Percentiles rank a stretch among this genome's conserved stretches.
These are phyloP conservation scores for Jatropha multifida DNA, from an alignment of 441 rosid genomes.

Conservation along the genomic window DNA sequence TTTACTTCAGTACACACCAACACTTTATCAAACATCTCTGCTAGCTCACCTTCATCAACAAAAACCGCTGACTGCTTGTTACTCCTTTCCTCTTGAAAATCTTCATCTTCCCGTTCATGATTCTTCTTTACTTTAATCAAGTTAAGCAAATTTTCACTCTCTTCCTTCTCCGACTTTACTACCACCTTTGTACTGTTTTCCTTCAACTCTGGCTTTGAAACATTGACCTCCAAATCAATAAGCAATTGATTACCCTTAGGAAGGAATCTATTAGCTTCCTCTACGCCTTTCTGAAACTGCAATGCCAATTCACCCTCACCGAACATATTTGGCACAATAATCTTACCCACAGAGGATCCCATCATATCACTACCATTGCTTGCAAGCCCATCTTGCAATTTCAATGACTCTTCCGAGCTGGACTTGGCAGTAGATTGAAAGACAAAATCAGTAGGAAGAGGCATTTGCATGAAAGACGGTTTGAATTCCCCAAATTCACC, in stretches of 20 bases:
- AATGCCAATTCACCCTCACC: slow-evolving; percentile 48
- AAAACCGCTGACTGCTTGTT: slow-evolving; percentile 46
- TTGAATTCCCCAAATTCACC: slow-evolving; percentile 35
- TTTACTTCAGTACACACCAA: slow-evolving; percentile 29
- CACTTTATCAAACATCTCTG: slow-evolving; percentile 52
- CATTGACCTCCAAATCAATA: slow-evolving; percentile 34
- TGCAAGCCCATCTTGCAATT: slow-evolving; percentile 20
- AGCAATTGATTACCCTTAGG: slow-evolving; percentile 57
- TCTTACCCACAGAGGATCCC: slow-evolving; percentile 25
- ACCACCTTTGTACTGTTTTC: slow-evolving; percentile 21
- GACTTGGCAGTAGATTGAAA: slow-evolving; percentile 40
- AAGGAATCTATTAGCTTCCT: slow-evolving; percentile 87
- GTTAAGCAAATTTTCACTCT: slow-evolving; percentile 22
- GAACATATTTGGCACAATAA: slow-evolving; percentile 45
- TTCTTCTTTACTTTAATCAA: slow-evolving; percentile 37
- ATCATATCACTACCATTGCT: slow-evolving; percentile 25
- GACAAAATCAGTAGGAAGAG: slow-evolving; percentile 34
- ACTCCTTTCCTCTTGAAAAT: slow-evolving; percentile 43
- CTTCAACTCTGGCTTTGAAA: slow-evolving; percentile 26
- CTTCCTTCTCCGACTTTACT: slow-evolving; percentile 41
- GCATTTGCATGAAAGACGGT: slow-evolving; percentile 31
- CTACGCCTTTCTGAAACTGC: slow-evolving; percentile 74
- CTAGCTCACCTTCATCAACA: slow-evolving; percentile 41
- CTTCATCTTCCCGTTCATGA: slow-evolving; percentile 39
- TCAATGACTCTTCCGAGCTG: slow-evolving; percentile 14